Percentiles rank a stretch among this genome's conserved stretches.
These are phyloP conservation scores for Fusarium chuoi DNA, from an alignment of 2,329 filamentous ascomycete genomes.

Conservation along the genomic window DNA sequence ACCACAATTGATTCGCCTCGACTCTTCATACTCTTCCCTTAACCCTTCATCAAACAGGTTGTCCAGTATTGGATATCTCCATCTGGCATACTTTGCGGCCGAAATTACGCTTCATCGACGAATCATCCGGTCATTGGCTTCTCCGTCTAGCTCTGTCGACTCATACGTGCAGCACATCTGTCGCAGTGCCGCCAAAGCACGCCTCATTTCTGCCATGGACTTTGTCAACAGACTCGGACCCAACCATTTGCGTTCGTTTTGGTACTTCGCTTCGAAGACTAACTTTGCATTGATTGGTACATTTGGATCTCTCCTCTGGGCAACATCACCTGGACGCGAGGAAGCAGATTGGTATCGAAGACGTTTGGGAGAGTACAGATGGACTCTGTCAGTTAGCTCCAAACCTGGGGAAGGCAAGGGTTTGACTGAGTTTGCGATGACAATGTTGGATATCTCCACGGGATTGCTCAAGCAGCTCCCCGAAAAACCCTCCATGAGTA, in stretches of 20 bases:
- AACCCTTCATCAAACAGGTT: conserved; percentile 56
- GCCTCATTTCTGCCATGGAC: conserved; percentile 95
- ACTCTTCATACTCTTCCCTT: conserved; percentile 60
- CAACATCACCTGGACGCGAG: conserved; percentile 85
- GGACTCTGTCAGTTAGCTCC: conserved; percentile 89
- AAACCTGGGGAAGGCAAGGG: conserved; percentile 71
- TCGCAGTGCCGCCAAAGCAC: conserved; percentile 91
- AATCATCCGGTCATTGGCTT: conserved; percentile 82
- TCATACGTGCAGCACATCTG: conserved; percentile 91
- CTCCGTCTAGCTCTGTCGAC: conserved; percentile 63
- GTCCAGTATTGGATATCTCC: conserved; percentile 78
- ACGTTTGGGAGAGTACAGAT: conserved; percentile 87
- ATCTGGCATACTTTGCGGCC: conserved; percentile 91
- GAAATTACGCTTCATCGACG: conserved; percentile 93
- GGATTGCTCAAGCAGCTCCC: conserved; percentile 75
- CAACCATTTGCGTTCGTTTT: conserved; percentile 88
- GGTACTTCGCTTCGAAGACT: conserved; percentile 88
- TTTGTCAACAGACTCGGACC: conserved; percentile 94
- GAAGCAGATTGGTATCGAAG: conserved; percentile 94
- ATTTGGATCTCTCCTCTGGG: conserved; percentile 89
- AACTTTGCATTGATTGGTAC: conserved; percentile 97
- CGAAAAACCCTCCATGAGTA: conserved; percentile 74
- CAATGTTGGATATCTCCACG: conserved; percentile 78
- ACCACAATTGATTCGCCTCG: conserved; percentile 73
- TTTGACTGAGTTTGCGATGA: conserved; percentile 77